Evolutionary conservation across 108 stramenopile genomes (phyloP), one percentile per base, ranked within the genome.

Genomic region (Ochromonas danica): DNA sequence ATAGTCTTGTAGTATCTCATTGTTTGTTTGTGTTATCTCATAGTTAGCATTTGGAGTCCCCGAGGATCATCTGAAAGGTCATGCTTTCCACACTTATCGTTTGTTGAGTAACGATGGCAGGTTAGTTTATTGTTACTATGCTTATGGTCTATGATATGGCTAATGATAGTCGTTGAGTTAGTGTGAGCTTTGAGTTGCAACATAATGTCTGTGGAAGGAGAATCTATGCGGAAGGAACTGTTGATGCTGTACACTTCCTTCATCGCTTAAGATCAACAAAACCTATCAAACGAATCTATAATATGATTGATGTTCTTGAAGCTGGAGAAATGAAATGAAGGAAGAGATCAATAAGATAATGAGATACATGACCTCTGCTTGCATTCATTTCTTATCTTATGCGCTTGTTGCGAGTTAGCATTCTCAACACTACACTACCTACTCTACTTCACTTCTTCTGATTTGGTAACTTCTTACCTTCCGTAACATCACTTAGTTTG

Each of bases 61-160:
- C 1, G 84, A 89, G 71, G 93, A 95, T 65, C 89, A 88, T 27
- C 78, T 98, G 78, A 86, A 89, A 2, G 71, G 28, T 2, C 97
- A 98, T 90, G 97, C 97, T 0, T 98, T 94, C 80, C 97, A 98
- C 81, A 96, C 94, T 17, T 98, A 98, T 88, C 92, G 91, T 1
- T 86, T 97, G 45, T 93, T 92, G 31, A 93, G 92, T 82, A 40
- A 87, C 1, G 96, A 97, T 86, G 95, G 95, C 22, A 90, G 89
- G 84, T 84, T 41, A 79, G 79, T 0, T 2, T n/a, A 22, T 42
- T 27, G 10, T 27, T 30, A 30, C 10, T 45, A 45, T 35, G 22
- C 10, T 14, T 45, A 27, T 14, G 22, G 40, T 0, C 40, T 14
- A 41, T 30, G 17, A 43, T 30, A 43, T 57, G 22, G 22, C 22